Evolutionary conservation across 345 rosid species (phyloP), one percentile per base, ranked within the genome.

Genomic region (Brassica rapa): DNA sequence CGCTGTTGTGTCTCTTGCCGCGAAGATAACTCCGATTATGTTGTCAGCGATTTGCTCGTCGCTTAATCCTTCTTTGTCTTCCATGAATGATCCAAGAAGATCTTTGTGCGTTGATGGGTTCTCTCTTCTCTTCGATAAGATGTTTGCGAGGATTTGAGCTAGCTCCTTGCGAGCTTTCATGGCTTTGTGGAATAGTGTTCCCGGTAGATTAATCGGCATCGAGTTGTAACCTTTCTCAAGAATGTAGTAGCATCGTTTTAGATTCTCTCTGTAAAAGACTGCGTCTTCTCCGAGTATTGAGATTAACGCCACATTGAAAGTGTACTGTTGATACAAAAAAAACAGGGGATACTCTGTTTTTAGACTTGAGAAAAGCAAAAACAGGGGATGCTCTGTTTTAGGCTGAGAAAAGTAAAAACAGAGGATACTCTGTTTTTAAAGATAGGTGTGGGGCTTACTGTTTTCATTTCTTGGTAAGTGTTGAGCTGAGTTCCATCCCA

Each of bases 91-190:
- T 32, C 84, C 87, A 0, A 93, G 86, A 62, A 93, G 82, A 83
- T 91, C 98, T 14, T 62, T 86, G 74, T 83, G 76, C 3, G 90
- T 80, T 0, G 76, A 66, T 3, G 64, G 66, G 84, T 73, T 85
- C 78, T 87, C 79, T 73, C 94, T 82, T 66, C 93, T 88, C 1
- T 81, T 83, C 0, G 89, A 77, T 21, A 93, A 71, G 82, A 87
- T 87, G 66, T 80, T 87, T 3, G 90, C 88, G 29, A 95, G 25
- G 77, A 92, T 92, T 25, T 79, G 88, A 21, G 90, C 91, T 6
- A 95, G 71, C 70, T 93, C 93, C 35, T 87, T 90, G 6, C 99
- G 90, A 55, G 99, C 98, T 82, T 84, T 92, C 98, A 95, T 95
- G 14, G 99, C 98, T 84, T 84, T 90, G 80, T 78, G 59, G 81